Evolutionary conservation across 345 rosid species (phyloP), one percentile per base, ranked within the genome.

Genomic region (Psidium friedrichsthalianum): DNA sequence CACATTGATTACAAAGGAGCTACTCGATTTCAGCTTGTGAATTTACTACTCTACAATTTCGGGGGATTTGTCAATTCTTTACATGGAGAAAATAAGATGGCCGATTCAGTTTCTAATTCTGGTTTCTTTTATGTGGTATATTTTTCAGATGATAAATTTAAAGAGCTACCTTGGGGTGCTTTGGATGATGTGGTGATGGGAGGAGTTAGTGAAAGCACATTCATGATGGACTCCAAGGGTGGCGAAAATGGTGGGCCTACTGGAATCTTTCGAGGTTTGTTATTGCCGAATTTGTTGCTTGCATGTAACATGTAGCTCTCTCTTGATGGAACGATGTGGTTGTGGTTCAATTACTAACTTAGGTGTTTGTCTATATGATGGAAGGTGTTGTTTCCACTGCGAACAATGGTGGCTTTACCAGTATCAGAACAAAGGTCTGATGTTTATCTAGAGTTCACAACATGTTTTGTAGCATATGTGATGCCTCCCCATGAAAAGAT

Each of bases 181-280:
- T 92, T 95, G 87, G 98, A 97, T 89, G 99, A 97, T 90, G 98
- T 97, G 85, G 98, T 97, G 42, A 97, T 97, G 99, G 98, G 98
- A 61, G 99, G 98, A 44, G 96, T 97, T 83, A 97, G 99, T 51
- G 91, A 95, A 92, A 97, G 99, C 86, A 90, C 90, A 40, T 95
- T 95, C 87, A 83, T 87, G 85, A 90, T 93, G 61, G 97, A 92
- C 88, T 90, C 86, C 25, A 92, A 91, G 10, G 93, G 95, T 54
- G 98, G 98, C 82, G 99, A 95, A 90, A 88, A 90, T 69, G 94
- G 93, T 84, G 93, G 91, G 89, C 95, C 95, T 83, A 92, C 94
- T 5, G 98, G 96, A 21, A 12, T 93, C 82, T 97, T 95, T 86
- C 92, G 91, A 93, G 99, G 98, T 94, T 87, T 86, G 89, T 87